Evolutionary conservation across 441 rosid genomes (phyloP).

Genomic region (Bruguiera hainesii): DNA sequence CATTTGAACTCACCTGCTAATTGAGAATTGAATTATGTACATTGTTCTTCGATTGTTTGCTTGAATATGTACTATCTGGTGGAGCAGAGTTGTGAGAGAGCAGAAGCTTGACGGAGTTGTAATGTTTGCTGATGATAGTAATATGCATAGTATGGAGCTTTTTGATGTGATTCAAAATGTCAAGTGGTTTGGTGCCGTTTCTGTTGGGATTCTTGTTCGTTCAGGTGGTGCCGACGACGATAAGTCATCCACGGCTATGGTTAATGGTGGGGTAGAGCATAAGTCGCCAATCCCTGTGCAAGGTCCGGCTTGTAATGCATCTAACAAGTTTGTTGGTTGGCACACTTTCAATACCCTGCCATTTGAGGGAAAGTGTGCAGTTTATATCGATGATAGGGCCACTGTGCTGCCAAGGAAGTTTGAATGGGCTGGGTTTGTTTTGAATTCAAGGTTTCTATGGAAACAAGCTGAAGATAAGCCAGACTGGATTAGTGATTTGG

Average conservation of each 20-base stretch:
- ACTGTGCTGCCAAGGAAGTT: slow-evolving; percentile 77
- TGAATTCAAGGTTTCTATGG: slow-evolving; percentile 91
- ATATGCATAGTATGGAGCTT: slow-evolving; percentile 93
- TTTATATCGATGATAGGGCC: slow-evolving; percentile 74
- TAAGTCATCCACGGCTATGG: slow-evolving; percentile 24
- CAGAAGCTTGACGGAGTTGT: slow-evolving; percentile 88
- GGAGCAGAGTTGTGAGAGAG: slow-evolving; percentile 68
- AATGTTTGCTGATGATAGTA: slow-evolving; percentile 94
- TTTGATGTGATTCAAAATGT: slow-evolving; percentile 92
- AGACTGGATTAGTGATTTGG: slow-evolving; percentile 75
- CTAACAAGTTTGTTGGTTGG: slow-evolving; percentile 73
- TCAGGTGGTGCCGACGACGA: slow-evolving; percentile 40
- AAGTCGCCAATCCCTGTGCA: slow-evolving; percentile 61
- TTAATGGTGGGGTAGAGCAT: slow-evolving; percentile 33
- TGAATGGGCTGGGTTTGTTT: slow-evolving; percentile 96
- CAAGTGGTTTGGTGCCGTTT: slow-evolving; percentile 87
- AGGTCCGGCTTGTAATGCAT: slow-evolving; percentile 92
- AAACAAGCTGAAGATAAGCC: slow-evolving; percentile 66
- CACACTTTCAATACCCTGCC: slow-evolving; percentile 73
- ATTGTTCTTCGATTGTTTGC: slow-evolving; percentile 11
- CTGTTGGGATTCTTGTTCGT: slow-evolving; percentile 80
- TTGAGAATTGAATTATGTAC: not conserved
- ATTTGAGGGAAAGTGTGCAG: slow-evolving; percentile 58
- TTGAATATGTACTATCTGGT: slow-evolving; percentile 20
- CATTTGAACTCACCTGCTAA: not conserved